These are phyloP conservation scores for Sonneratia alba DNA, from an alignment of 345 rosid species.

Conservation along the genomic window DNA sequence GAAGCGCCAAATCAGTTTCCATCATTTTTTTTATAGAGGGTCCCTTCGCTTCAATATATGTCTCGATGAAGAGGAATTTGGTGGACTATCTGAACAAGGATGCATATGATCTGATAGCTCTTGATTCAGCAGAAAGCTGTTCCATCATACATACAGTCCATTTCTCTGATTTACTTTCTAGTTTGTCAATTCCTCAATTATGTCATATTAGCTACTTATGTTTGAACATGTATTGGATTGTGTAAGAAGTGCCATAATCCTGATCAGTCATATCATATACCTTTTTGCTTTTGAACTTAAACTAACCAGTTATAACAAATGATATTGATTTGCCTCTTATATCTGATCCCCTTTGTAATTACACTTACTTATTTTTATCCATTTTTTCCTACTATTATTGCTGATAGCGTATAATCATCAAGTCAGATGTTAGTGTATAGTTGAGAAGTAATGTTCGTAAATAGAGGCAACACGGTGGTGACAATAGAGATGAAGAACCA, in stretches of 20 bases:
- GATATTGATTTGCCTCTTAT: too few relatives aligned
- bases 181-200: background rate
- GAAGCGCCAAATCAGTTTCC: background rate
- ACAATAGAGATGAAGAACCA: slow-evolving; percentile 16
- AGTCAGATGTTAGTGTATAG: slow-evolving; percentile 23
- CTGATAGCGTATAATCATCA: slow-evolving; percentile 26
- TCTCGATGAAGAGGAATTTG: background rate
- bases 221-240: too few relatives aligned
- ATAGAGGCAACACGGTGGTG: slow-evolving; percentile 19
- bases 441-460: slow-evolving; percentile 12
- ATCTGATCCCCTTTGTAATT: slow-evolving; percentile 3
- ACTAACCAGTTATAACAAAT: too few relatives aligned
- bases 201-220: background rate
- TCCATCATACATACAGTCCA: background rate
- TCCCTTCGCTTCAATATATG: background rate
- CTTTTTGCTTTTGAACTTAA: too few relatives aligned
- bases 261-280: background rate
- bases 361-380: slow-evolving; percentile 4
- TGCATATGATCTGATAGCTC: background rate
- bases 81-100: background rate
- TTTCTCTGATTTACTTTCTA: background rate
- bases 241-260: background rate
- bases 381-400: slow-evolving; percentile 1
- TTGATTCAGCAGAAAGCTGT: background rate
- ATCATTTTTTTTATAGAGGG: background rate